Conservation (phyloP, 441 rosid genomes). For the Euphorbia celastroides region DNA sequence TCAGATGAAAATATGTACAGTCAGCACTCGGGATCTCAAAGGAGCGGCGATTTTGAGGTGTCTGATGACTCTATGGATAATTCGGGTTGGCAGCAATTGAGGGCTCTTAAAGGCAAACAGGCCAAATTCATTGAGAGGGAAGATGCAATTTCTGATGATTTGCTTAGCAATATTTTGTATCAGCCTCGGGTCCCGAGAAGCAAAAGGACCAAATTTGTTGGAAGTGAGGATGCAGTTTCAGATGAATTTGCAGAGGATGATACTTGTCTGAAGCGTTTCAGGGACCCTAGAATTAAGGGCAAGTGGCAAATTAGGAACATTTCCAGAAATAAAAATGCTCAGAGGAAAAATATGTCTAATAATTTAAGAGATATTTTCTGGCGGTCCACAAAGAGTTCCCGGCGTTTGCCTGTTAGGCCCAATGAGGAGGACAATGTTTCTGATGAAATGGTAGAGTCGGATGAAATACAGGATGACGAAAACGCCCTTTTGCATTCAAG, state of each 20-base stretch:
- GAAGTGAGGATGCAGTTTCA: conserved; percentile 37
- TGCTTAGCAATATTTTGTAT: conserved; percentile 21
- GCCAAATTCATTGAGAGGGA: conserved; percentile 31
- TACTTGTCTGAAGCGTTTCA: conserved; percentile 12
- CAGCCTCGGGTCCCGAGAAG: conserved; percentile 28
- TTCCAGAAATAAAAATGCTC: conserved; percentile 25
- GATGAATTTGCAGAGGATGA: conserved; percentile 39
- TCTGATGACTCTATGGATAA: conserved; percentile 37
- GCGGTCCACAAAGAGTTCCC: conserved; percentile 13
- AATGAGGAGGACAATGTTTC: conserved; percentile 25
- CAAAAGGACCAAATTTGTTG: conserved; percentile 32
- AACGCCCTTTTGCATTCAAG: conserved; percentile 2
- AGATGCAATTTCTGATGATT: conserved; percentile 36
- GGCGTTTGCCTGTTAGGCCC: conserved; percentile 18
- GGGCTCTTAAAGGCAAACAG: conserved; percentile 31
- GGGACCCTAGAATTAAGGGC: conserved; percentile 9
- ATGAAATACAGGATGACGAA: conserved; percentile 19
- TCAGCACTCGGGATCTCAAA: too few species aligned
- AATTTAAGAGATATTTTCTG: conserved; percentile 30
- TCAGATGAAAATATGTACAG: too few species aligned
- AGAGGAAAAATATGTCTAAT: conserved; percentile 35
- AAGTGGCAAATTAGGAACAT: conserved; percentile 12
- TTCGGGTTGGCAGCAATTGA: conserved; percentile 21
- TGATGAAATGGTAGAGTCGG: conserved; percentile 25
- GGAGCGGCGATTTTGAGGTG: too few species aligned